Evolutionary conservation across 345 rosid species (phyloP).

Genomic region (Litchi chinensis): DNA sequence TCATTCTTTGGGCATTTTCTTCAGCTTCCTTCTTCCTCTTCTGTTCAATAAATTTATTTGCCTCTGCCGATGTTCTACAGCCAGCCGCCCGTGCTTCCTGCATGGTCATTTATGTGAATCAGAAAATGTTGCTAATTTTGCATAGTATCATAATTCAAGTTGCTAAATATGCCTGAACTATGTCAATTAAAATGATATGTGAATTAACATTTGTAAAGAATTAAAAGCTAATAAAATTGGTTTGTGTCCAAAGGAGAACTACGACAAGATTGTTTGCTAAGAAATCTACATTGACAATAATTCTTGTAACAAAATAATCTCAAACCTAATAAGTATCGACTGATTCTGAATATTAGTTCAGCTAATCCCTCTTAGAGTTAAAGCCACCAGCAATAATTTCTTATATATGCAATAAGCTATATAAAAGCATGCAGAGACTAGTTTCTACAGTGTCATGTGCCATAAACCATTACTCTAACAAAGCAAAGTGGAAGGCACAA

Average conservation of each 20-base stretch:
- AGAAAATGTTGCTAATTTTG: too few species aligned
- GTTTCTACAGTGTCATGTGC: background rate
- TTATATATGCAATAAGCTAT: background rate
- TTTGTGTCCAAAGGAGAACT: background rate
- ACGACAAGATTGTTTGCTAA: background rate
- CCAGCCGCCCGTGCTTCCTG: constrained; percentile 94
- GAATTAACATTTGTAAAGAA: background rate
- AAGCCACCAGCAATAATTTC: background rate
- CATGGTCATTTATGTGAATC: constrained; percentile 9
- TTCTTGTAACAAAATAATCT: background rate
- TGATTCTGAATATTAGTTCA: background rate
- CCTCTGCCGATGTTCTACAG: constrained; percentile 62
- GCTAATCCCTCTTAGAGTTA: background rate
- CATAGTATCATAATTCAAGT: background rate
- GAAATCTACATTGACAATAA: background rate
- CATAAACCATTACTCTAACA: background rate
- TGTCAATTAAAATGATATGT: too few species aligned
- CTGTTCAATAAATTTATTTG: constrained; percentile 59
- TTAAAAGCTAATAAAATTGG: background rate
- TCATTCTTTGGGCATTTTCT: constrained; percentile 50
- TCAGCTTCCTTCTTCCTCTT: constrained; percentile 76
- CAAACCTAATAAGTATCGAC: background rate
- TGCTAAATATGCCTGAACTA: too few species aligned
- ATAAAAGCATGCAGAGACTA: background rate
- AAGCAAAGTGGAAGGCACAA: background rate